A percentile compares a stretch with the other conserved stretches of the same genome.
phyloP scores from a whole-genome alignment of 768 basidiomycete species.

The Xerocomellus intermedius region DNA sequence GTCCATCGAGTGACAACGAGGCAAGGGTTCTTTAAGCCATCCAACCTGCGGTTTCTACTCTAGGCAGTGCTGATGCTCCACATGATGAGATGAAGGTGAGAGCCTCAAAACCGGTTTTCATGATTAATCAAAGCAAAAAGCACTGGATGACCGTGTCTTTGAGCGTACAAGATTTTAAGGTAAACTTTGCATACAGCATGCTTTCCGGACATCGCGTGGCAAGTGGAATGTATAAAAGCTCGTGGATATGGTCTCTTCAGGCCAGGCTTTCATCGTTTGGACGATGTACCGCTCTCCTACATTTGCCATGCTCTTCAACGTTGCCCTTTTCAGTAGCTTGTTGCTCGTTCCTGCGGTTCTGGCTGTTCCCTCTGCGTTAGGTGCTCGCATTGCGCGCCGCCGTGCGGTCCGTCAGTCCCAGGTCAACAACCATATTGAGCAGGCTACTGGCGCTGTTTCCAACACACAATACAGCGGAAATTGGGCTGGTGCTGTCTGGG shows the following conservation, averaged over 20 bases:
- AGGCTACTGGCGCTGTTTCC: not conserved
- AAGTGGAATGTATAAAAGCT: not conserved
- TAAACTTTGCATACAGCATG: too few species aligned
- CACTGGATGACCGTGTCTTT: too few species aligned
- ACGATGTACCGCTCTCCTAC: not conserved
- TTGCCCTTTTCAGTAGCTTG: not conserved
- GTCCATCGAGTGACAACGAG: too few species aligned
- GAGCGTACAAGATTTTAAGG: too few species aligned
- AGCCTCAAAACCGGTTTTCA: too few species aligned
- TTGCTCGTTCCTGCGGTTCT: not conserved
- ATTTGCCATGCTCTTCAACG: not conserved
- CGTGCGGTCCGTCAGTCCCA: not conserved
- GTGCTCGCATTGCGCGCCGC: not conserved
- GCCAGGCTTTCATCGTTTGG: not conserved
- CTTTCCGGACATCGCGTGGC: too few species aligned
- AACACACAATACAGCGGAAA: not conserved
- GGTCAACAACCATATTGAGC: not conserved
- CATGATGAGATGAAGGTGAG: too few species aligned
- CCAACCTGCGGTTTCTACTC: too few species aligned
- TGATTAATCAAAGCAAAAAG: too few species aligned
- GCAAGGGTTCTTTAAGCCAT: too few species aligned
- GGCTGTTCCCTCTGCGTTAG: not conserved
- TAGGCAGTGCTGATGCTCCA: too few species aligned
- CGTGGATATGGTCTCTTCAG: not conserved
- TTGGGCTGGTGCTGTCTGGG: slow-evolving; percentile 13